Base-by-base conservation (phyloP, 1,284 basidiomycete genomes). In the Anthracocystis setariae region DNA sequence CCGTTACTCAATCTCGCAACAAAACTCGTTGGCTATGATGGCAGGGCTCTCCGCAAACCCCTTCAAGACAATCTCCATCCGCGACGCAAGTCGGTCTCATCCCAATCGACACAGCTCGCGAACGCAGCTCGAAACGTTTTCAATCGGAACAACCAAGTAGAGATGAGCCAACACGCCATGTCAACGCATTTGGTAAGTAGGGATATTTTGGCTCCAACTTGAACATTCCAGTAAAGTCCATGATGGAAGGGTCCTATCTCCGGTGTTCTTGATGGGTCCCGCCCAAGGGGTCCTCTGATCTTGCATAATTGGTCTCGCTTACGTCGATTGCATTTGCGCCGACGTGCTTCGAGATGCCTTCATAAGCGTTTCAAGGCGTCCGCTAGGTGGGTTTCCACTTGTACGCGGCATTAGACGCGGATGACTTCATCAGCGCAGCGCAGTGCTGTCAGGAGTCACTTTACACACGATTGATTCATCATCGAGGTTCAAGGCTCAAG, bases 131-230 rank as follows among this genome's bases (percentile, higher is more conserved):
- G 7, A 29, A 29, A 29, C 29, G 12, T 12, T 12, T 5, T 12
- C 29, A 12, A 12, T 12, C 29, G 5, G 29, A 29, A 5, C 7
- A 29, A 5, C 7, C 12, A 7, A 5, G 29, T 21, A 12, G 47
- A 21, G 3, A 21, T 43, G 12, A 25, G 39, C 27, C 47, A 53
- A 21, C 35, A 37, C 17, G 20, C 35, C n/a, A n/a, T n/a, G n/a
- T 44, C 52, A 56, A 39, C 32, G 43, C n/a, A n/a, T n/a, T n/a
- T n/a, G 56, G 63, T 60, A 52, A 66, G 63, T 66, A 42, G 7
- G 21, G 17, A n/a, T n/a, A n/a, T n/a, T n/a, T 9, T 18, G 9
- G 3, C 12, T 23, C 10, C 18, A 9, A 9, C 2, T 17, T 12
- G 32, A 20, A 13, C 17, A 20, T n/a, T 21, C 29, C 12, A 20